A percentile compares a stretch with the other conserved stretches of the same genome.
phyloP scores from a whole-genome alignment of 768 basidiomycete species.

The Mycena vulgaris region DNA sequence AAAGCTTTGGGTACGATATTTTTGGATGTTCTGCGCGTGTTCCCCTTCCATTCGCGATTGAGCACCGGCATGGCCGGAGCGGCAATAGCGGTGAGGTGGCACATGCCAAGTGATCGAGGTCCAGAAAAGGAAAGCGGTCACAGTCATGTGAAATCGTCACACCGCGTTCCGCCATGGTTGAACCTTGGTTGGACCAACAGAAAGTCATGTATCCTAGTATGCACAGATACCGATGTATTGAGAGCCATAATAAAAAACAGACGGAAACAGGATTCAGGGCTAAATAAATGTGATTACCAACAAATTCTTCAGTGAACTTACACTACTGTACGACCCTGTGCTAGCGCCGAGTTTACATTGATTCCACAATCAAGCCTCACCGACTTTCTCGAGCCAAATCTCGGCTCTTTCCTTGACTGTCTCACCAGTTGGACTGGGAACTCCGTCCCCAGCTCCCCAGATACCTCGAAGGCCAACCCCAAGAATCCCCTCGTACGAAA shows the following conservation, averaged over 20 bases:
- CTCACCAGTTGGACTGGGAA: slow-evolving; percentile 34
- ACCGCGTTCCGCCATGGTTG: too few relatives aligned
- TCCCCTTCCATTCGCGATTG: background rate
- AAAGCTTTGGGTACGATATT: background rate
- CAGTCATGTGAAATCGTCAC: background rate
- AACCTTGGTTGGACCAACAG: too few relatives aligned
- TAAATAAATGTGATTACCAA: too few relatives aligned
- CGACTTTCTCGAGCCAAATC: slow-evolving; percentile 44
- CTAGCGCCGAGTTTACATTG: too few relatives aligned
- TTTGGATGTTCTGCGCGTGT: background rate
- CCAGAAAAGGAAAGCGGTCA: background rate
- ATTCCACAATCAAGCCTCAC: too few relatives aligned
- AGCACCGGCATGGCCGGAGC: background rate
- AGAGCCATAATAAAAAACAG: too few relatives aligned
- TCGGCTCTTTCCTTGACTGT: slow-evolving; percentile 44
- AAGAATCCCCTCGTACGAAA: slow-evolving; percentile 26
- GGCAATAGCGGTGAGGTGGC: background rate
- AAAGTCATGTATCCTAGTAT: too few relatives aligned
- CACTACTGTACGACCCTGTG: too few relatives aligned
- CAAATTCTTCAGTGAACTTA: too few relatives aligned
- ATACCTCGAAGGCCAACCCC: slow-evolving; percentile 40
- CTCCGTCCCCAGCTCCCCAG: slow-evolving; percentile 42
- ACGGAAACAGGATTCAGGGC: too few relatives aligned
- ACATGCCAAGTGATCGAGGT: background rate
- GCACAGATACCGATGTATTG: too few relatives aligned